Evolutionary conservation across 371 early-diverging fungal species (phyloP).

Genomic region (Saksenaea vasiformis): DNA sequence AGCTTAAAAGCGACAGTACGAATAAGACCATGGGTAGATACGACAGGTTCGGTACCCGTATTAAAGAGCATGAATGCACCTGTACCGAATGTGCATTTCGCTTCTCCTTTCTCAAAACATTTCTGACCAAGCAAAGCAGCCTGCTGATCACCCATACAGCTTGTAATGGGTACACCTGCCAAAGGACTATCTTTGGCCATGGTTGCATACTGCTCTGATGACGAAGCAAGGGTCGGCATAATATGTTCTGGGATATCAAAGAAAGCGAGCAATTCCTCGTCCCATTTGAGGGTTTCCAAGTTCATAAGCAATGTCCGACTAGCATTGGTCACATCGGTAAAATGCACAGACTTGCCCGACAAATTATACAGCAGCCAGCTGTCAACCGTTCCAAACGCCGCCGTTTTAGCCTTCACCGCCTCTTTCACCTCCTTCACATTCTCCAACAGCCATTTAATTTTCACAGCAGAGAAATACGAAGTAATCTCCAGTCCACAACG

Average conservation of each 20-base stretch:
- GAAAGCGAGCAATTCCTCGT: constrained; percentile 64
- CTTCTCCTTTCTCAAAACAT: constrained; percentile 92
- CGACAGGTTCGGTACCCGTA: constrained; percentile 76
- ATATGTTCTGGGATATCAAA: constrained; percentile 62
- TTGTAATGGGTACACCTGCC: constrained; percentile 67
- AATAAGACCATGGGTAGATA: constrained; percentile 78
- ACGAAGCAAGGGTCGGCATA: constrained; percentile 80
- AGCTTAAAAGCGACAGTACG: constrained; percentile 89
- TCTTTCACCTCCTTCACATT: constrained; percentile 64
- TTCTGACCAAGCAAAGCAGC: constrained; percentile 91
- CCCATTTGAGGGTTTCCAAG: constrained; percentile 75
- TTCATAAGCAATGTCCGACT: constrained; percentile 90
- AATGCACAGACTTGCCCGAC: constrained; percentile 71
- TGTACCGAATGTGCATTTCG: constrained; percentile 67
- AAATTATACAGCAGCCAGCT: constrained; percentile 88
- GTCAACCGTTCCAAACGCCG: constrained; percentile 85
- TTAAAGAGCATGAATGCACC: constrained; percentile 95
- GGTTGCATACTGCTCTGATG: constrained; percentile 76
- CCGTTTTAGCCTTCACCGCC: constrained; percentile 13
- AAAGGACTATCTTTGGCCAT: constrained; percentile 52
- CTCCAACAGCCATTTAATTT: constrained; percentile 87
- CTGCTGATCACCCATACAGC: constrained; percentile 91
- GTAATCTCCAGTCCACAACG: constrained; percentile 85
- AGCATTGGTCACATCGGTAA: constrained; percentile 91
- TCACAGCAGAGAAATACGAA: constrained; percentile 89